phyloP scores from a whole-genome alignment of 495 filamentous ascomycete species.

The Hyphodiscus hymeniophilus region DNA sequence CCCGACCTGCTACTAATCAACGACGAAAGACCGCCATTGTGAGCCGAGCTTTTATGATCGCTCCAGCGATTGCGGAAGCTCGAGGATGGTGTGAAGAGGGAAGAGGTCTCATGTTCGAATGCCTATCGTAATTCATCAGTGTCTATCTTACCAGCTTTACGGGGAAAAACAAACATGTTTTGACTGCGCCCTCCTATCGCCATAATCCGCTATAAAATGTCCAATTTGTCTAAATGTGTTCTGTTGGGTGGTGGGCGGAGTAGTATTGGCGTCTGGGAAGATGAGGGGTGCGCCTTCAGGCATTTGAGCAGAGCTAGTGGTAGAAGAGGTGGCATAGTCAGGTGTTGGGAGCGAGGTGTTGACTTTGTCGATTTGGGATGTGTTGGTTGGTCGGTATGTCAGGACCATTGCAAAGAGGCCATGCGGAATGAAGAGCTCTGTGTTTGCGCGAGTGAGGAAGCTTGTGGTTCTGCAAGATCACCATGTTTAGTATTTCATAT shows the following conservation, averaged over 20 bases:
- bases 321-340: neutral
- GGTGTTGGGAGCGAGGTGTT: neutral
- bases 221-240: neutral
- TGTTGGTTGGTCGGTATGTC: slow-evolving; percentile 1
- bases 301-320: neutral
- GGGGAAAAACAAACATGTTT: neutral
- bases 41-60: too few relatives aligned
- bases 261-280: neutral
- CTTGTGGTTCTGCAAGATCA: slow-evolving; percentile 2
- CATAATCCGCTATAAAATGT: neutral
- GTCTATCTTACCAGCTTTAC: neutral
- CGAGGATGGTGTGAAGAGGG: too few relatives aligned
- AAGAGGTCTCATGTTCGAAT: too few relatives aligned
- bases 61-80: too few relatives aligned
- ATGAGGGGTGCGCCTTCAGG: neutral
- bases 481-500: too few relatives aligned
- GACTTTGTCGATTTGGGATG: neutral
- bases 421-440: slow-evolving; percentile 8
- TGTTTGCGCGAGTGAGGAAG: slow-evolving; percentile 15
- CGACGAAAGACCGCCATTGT: too few relatives aligned
- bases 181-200: neutral
- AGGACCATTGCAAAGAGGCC: slow-evolving; percentile 17
- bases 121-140: neutral
- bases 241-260: neutral
- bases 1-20: too few relatives aligned